These are phyloP conservation scores for Daldinia sp. DNA, from an alignment of 2,329 filamentous ascomycete genomes.

Conservation along the genomic window DNA sequence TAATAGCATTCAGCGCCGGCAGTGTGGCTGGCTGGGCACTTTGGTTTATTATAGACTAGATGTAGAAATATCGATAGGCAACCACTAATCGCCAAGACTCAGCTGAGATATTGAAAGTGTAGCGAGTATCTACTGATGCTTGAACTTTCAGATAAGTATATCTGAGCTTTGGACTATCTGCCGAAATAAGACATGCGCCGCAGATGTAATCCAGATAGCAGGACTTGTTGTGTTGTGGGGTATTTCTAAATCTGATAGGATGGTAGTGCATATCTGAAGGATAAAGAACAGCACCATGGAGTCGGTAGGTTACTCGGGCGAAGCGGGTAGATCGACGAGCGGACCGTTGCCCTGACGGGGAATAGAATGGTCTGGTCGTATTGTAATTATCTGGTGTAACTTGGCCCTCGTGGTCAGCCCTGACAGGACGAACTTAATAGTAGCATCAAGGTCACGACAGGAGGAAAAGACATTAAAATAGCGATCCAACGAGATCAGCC, in stretches of 20 bases:
- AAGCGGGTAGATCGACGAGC: conserved; percentile 38
- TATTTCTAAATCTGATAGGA: conserved; percentile 2
- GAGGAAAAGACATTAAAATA: conserved; percentile 20
- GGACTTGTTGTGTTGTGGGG: neutral
- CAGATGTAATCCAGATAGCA: neutral
- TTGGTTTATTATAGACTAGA: neutral
- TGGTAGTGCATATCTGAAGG: conserved; percentile 50
- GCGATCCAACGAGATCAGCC: conserved; percentile 12
- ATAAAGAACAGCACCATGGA: conserved; percentile 51
- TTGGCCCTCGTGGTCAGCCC: conserved; percentile 31
- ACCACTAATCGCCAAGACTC: neutral
- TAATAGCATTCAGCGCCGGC: conserved; percentile 53
- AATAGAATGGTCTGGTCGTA: conserved; percentile 30
- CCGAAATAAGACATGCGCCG: neutral
- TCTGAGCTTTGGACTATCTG: neutral
- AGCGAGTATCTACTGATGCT: neutral
- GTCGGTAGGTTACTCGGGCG: conserved; percentile 31
- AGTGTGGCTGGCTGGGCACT: neutral
- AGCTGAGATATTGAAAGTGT: neutral
- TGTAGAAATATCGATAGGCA: neutral
- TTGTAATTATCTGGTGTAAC: conserved; percentile 36
- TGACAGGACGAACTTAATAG: conserved; percentile 37
- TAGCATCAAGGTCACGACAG: conserved; percentile 33
- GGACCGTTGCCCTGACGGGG: conserved; percentile 42
- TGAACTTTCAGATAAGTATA: neutral